These are phyloP conservation scores for Calendula officinalis DNA, from an alignment of 129 eudicot genomes.

Conservation along the genomic window DNA sequence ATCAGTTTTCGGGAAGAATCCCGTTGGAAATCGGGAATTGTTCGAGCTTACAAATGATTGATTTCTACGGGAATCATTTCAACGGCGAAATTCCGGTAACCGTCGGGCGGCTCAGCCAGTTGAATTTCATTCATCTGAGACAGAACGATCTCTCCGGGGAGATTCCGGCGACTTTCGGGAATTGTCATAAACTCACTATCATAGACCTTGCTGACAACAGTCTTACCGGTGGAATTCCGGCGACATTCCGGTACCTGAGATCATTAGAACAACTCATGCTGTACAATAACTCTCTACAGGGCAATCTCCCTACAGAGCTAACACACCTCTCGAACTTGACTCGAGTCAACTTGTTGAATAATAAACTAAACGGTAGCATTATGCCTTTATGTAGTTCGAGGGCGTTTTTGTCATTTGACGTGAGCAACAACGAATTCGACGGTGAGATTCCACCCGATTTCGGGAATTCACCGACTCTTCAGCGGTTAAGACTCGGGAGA, in stretches of 20 bases:
- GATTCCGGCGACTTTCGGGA: constrained; percentile 79
- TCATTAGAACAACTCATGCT: constrained; percentile 80
- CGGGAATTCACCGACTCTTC: constrained; percentile 60
- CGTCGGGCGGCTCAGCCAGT: constrained; percentile 63
- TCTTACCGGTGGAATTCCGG: constrained; percentile 75
- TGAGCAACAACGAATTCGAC: constrained; percentile 68
- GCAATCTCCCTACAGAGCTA: constrained; percentile 68
- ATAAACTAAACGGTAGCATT: constrained; percentile 74
- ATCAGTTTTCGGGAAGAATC: constrained; percentile 70
- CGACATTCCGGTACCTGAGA: constrained; percentile 55
- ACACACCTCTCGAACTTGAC: constrained; percentile 56
- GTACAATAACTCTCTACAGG: constrained; percentile 87
- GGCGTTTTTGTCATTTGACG: constrained; percentile 75
- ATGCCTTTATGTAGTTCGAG: constrained; percentile 70
- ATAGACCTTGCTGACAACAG: constrained; percentile 88
- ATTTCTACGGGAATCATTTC: constrained; percentile 82
- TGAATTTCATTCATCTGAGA: constrained; percentile 75
- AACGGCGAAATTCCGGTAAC: constrained; percentile 63
- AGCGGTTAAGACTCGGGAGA: constrained; percentile 70
- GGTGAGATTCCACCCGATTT: constrained; percentile 62
- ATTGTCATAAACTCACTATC: constrained; percentile 58
- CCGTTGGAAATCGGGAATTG: constrained; percentile 94
- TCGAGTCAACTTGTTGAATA: constrained; percentile 69
- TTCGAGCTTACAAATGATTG: constrained; percentile 85
- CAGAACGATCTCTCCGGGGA: constrained; percentile 77